phyloP scores from a whole-genome alignment of 2,329 filamentous ascomycete species.

The Colletotrichum endophyticum region DNA sequence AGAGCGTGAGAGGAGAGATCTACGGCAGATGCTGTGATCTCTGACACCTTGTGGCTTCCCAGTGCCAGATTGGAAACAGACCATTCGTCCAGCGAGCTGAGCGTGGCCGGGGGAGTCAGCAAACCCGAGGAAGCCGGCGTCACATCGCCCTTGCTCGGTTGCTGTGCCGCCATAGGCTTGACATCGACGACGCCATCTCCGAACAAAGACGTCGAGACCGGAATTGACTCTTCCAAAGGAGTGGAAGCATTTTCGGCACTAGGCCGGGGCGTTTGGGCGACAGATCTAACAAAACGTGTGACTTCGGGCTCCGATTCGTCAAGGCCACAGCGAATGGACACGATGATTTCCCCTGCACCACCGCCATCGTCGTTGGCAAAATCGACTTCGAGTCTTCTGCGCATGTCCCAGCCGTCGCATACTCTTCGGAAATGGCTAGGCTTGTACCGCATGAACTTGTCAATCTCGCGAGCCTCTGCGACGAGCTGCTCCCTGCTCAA shows the following conservation, averaged over 20 bases:
- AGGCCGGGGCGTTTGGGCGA: background rate
- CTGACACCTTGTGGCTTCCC: slow-evolving; percentile 49
- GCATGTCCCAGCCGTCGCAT: slow-evolving; percentile 93
- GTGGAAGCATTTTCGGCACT: background rate
- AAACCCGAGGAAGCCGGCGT: slow-evolving; percentile 7
- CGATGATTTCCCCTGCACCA: slow-evolving; percentile 76
- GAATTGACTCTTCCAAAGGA: background rate
- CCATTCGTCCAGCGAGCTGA: slow-evolving; percentile 19
- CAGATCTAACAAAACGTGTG: slow-evolving; percentile 46
- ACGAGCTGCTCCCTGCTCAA: slow-evolving; percentile 72
- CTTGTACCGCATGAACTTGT: slow-evolving; percentile 73
- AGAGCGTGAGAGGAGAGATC: slow-evolving; percentile 78
- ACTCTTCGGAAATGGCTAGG: slow-evolving; percentile 80
- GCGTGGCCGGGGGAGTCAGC: slow-evolving; percentile 7
- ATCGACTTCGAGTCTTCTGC: slow-evolving; percentile 82
- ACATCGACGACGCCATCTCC: background rate
- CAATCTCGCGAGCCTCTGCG: slow-evolving; percentile 82
- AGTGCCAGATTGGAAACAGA: background rate
- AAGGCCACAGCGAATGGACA: slow-evolving; percentile 77
- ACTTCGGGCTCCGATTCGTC: slow-evolving; percentile 58
- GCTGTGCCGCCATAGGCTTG: background rate
- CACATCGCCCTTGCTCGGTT: background rate
- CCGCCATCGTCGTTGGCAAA: slow-evolving; percentile 83
- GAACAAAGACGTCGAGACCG: slow-evolving; percentile 32
- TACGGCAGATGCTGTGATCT: slow-evolving; percentile 73